phyloP scores from a whole-genome alignment of 208 protist genomes.

The Porcisia hertigi region DNA sequence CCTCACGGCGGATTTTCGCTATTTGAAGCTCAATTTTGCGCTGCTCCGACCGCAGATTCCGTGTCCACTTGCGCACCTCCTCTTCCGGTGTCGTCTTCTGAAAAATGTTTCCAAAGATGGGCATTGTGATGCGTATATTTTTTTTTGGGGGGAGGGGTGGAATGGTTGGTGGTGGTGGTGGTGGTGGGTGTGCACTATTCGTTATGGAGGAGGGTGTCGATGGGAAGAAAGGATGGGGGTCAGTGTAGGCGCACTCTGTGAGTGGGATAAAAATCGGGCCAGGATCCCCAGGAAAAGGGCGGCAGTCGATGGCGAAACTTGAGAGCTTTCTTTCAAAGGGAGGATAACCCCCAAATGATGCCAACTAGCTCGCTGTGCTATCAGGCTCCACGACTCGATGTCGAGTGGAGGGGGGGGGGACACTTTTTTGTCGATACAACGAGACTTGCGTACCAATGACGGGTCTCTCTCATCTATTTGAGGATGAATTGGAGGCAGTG shows the following conservation, averaged over 20 bases:
- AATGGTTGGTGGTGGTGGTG: not conserved
- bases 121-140: constrained; percentile 21
- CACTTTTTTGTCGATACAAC: too few species aligned
- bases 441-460: too few species aligned
- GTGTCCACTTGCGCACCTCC: constrained; percentile 76
- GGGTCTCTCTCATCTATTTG: too few species aligned
- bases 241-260: not conserved
- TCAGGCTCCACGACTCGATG: too few species aligned
- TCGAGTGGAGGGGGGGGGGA: too few species aligned
- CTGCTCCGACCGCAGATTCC: constrained; percentile 72
- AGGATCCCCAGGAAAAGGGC: not conserved
- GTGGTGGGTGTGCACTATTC: not conserved
- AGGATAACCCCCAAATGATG: too few species aligned
- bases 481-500: too few species aligned
- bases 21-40: constrained; percentile 87
- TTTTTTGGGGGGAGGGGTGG: not conserved
- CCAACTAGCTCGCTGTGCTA: too few species aligned
- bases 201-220: not conserved
- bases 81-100: constrained; percentile 69
- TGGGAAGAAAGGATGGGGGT: not conserved
- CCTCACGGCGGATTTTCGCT: constrained; percentile 78
- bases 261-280: not conserved
- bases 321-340: too few species aligned
- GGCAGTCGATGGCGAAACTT: not conserved
- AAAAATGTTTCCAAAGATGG: constrained; percentile 57